Conservation (phyloP, 305 asterid genomes). For the Fraxinus latifolia region DNA sequence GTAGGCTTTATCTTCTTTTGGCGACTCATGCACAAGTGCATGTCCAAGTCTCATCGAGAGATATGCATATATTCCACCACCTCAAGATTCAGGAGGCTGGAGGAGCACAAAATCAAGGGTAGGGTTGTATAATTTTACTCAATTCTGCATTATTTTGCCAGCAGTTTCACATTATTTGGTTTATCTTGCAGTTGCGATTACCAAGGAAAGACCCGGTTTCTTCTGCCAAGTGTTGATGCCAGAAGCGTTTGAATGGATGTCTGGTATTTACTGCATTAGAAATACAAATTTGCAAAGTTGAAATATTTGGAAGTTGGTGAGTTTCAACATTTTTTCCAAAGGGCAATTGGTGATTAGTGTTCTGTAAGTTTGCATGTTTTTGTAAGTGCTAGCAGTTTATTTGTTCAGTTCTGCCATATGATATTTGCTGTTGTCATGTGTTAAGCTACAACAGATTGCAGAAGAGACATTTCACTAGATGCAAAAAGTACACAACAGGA, state of each 20-base stretch:
- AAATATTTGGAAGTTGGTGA: not conserved
- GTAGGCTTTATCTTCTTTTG: conserved; percentile 48
- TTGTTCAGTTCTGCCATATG: not conserved
- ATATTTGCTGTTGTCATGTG: not conserved
- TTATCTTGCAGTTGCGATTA: conserved; percentile 64
- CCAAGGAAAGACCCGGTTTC: conserved; percentile 49
- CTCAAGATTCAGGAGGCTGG: conserved; percentile 66
- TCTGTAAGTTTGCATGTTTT: not conserved
- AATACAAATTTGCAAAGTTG: not conserved
- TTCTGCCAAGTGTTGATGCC: conserved; percentile 15
- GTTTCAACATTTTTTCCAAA: not conserved
- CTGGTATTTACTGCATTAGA: conserved; percentile 11
- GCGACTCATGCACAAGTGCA: conserved; percentile 23
- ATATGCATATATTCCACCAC: conserved; percentile 49
- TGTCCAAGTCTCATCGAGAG: conserved; percentile 29
- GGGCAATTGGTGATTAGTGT: not conserved
- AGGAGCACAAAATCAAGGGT: conserved; percentile 76
- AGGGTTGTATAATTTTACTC: conserved; percentile 8
- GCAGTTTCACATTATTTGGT: conserved; percentile 2
- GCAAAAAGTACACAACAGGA: not conserved
- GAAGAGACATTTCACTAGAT: not conserved
- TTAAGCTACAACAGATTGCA: not conserved
- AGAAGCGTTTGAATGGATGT: not conserved
- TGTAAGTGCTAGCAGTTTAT: not conserved
- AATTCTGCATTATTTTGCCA: not conserved